A percentile compares a stretch with the other conserved stretches of the same genome.
Conservation (phyloP, 164 flowering plant species). For the Macadamia tetraphylla region DNA sequence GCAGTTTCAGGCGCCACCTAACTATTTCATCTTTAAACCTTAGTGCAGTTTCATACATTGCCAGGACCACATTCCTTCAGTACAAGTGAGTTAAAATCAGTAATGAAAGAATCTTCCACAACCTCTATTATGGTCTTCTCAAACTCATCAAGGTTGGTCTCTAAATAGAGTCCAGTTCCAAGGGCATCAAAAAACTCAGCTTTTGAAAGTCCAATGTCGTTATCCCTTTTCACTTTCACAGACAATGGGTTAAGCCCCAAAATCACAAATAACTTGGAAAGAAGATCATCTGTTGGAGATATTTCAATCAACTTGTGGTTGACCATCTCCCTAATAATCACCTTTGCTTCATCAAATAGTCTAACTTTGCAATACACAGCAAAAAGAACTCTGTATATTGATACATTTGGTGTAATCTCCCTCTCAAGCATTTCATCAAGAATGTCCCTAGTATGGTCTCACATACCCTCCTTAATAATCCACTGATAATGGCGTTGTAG, state of each 20-base stretch:
- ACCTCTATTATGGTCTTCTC: constrained; percentile 41
- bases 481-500: constrained; percentile 69
- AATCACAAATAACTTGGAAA: constrained; percentile 48
- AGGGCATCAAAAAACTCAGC: constrained; percentile 72
- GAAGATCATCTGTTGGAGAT: constrained; percentile 43
- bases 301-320: constrained; percentile 33
- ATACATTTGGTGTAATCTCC: constrained; percentile 36
- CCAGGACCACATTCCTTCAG: constrained; percentile 32
- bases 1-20: constrained; percentile 61
- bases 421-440: constrained; percentile 60
- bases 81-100: constrained; percentile 50
- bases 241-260: constrained; percentile 47
- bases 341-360: constrained; percentile 58
- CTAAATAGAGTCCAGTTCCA: constrained; percentile 93
- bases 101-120: constrained; percentile 50
- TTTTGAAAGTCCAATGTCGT: constrained; percentile 34
- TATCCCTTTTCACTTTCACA: constrained; percentile 63
- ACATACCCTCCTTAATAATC: constrained; percentile 53
- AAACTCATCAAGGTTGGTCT: constrained; percentile 58
- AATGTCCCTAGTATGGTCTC: constrained; percentile 46
- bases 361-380: constrained; percentile 81
- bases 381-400: constrained; percentile 57
- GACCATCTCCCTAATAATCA: constrained; percentile 48
- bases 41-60: constrained; percentile 33
- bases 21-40: constrained; percentile 39